A percentile compares a stretch with the other conserved stretches of the same genome.
These are phyloP conservation scores for Galerina sulciceps DNA, from an alignment of 768 basidiomycete species.

Conservation along the genomic window DNA sequence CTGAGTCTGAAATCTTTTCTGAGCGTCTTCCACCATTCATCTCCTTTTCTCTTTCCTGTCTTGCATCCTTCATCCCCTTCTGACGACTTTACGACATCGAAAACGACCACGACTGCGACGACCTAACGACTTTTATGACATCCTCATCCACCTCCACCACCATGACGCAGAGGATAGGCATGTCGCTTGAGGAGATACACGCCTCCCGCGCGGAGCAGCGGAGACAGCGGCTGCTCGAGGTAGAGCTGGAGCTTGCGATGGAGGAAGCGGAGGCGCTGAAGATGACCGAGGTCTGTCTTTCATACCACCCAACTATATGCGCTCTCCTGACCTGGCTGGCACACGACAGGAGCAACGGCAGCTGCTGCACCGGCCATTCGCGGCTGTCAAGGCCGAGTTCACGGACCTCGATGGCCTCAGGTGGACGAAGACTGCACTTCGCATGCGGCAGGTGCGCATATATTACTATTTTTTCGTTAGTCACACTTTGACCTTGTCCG, in stretches of 20 bases:
- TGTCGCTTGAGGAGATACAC: conserved; percentile 11
- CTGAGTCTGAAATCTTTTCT: too few relatives aligned
- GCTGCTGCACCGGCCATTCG: conserved; percentile 47
- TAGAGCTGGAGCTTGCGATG: conserved; percentile 54
- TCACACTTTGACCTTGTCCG: too few relatives aligned
- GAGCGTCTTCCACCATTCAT: too few relatives aligned
- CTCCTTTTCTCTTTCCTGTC: too few relatives aligned
- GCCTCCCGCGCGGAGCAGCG: conserved; percentile 50
- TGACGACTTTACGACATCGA: too few relatives aligned
- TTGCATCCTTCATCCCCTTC: too few relatives aligned
- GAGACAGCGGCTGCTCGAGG: conserved; percentile 47
- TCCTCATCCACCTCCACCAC: too few relatives aligned
- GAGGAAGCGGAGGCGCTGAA: conserved; percentile 62
- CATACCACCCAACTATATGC: too few relatives aligned
- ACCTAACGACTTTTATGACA: too few relatives aligned
- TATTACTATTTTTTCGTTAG: too few relatives aligned
- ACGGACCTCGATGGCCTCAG: conserved; percentile 62
- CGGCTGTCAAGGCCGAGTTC: conserved; percentile 63
- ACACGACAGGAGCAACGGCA: conserved; percentile 42
- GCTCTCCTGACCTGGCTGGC: not conserved
- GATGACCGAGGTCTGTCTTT: conserved; percentile 55
- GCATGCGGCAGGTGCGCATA: conserved; percentile 27
- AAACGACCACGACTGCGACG: too few relatives aligned
- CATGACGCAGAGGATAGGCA: not conserved
- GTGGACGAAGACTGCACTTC: conserved; percentile 46